phyloP scores from a whole-genome alignment of 2,329 filamentous ascomycete genomes.

The Trichoderma cornu-damae region DNA sequence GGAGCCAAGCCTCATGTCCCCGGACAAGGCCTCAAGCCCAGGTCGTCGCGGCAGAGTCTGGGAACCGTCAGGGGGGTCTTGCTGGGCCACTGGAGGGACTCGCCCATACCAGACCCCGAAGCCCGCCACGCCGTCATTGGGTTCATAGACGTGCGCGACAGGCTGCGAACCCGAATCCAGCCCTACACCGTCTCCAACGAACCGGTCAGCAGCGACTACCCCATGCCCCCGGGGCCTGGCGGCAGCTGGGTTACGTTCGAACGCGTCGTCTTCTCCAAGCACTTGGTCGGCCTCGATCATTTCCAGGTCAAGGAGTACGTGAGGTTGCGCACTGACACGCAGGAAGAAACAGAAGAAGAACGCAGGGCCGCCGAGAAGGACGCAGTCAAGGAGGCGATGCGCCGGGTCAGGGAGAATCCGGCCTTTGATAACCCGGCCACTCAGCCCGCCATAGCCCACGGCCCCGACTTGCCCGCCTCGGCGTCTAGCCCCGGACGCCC shows the following conservation, averaged over 20 bases:
- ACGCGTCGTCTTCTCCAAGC: constrained; percentile 52
- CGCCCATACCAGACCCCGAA: constrained; percentile 42
- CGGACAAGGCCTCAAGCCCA: constrained; percentile 25
- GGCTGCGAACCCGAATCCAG: constrained; percentile 56
- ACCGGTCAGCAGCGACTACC: constrained; percentile 41
- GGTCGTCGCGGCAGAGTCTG: constrained; percentile 28
- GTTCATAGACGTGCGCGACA: constrained; percentile 57
- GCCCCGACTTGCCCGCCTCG: constrained; percentile 42
- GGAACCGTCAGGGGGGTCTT: constrained; percentile 43
- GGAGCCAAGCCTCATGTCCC: constrained; percentile 30
- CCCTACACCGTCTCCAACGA: constrained; percentile 45
- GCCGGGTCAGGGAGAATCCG: constrained; percentile 41
- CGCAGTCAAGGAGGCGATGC: constrained; percentile 45
- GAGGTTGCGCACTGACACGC: constrained; percentile 43
- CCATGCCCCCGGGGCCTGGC: constrained; percentile 53
- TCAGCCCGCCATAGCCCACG: constrained; percentile 47
- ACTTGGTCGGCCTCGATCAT: constrained; percentile 52
- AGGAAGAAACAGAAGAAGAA: constrained; percentile 35
- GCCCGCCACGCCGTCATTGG: constrained; percentile 57
- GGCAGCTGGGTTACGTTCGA: constrained; percentile 62
- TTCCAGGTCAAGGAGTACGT: constrained; percentile 59
- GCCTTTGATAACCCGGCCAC: constrained; percentile 39
- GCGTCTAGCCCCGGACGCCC: constrained; percentile 27
- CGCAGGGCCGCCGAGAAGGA: constrained; percentile 36
- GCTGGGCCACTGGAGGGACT: constrained; percentile 58